phyloP scores from a whole-genome alignment of 2,329 filamentous ascomycete species.

The Pseudogymnoascus sp. region DNA sequence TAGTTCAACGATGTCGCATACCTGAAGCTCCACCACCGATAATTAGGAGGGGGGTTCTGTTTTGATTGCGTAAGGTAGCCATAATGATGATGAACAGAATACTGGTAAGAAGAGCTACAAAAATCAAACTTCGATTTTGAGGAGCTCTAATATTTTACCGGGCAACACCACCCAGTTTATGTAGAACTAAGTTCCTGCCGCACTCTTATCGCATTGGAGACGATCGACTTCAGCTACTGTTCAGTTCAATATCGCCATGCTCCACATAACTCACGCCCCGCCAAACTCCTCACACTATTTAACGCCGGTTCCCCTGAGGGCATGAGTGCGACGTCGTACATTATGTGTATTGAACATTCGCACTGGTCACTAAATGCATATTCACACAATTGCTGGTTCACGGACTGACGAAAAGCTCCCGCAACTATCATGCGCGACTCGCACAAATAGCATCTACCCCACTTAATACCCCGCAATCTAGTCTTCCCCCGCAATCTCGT shows the following conservation, averaged over 20 bases:
- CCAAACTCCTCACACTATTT: neutral
- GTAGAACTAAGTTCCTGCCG: neutral
- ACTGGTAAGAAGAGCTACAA: neutral
- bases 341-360: neutral
- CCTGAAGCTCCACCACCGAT: slow-evolving; percentile 47
- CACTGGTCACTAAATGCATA: neutral
- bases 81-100: neutral
- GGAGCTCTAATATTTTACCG: neutral
- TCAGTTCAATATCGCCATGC: neutral
- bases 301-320: neutral
- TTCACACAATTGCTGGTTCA: neutral
- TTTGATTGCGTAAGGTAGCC: neutral
- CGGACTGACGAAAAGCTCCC: neutral
- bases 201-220: neutral
- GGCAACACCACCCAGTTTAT: neutral
- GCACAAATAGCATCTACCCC: neutral
- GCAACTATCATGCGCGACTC: neutral
- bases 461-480: neutral
- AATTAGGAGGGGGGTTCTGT: slow-evolving; percentile 37
- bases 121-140: neutral
- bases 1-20: slow-evolving; percentile 16
- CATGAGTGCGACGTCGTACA: neutral
- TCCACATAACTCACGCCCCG: neutral
- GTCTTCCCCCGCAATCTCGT: neutral
- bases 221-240: neutral